Evolutionary conservation across 306 rosid genomes (phyloP), one percentile per base, ranked within the genome.

Genomic region (Begonia masoniana): DNA sequence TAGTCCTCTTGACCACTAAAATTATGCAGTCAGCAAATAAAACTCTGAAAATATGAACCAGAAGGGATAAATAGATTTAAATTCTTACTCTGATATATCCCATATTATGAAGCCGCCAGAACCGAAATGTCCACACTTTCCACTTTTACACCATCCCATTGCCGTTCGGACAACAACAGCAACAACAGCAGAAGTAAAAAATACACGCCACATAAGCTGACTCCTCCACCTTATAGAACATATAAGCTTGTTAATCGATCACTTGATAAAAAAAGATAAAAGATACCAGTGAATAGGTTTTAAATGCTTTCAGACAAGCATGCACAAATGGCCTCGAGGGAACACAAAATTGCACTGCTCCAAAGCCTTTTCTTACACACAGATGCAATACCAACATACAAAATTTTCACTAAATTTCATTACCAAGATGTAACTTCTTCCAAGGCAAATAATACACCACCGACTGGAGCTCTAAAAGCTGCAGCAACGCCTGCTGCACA

Each of bases 401-500:
- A 3, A 31, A 31, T 7, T 31, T 31, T 10, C 13, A 45, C 47
- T 43, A 68, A 56, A 70, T 55, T 16, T 52, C 47, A 56, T 69
- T 80, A 91, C 97, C 97, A 91, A 50, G 97, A 91, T 49, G 97
- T 85, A 63, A 86, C 96, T 78, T 91, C 97, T 71, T 91, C 97
- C 74, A 91, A 57, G 47, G 97, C 97, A 81, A 91, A 91, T 72
- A 91, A 74, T 24, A 91, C 97, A 57, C 97, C 97, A 47, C 97
- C 97, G 56, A 91, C 94, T 1, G 97, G 97, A 70, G 97, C 97
- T 77, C 97, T 81, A 70, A 91, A 91, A 66, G 97, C 94, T 52
- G 97, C 97, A 57, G 96, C 94, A 52, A 91, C 94, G 67, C 97
- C 96, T 61, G 97, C 94, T 60, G 97, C 97, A 75, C 94, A 91